Evolutionary conservation across 768 basidiomycete genomes (phyloP).

Genomic region (Mycena vitilis): DNA sequence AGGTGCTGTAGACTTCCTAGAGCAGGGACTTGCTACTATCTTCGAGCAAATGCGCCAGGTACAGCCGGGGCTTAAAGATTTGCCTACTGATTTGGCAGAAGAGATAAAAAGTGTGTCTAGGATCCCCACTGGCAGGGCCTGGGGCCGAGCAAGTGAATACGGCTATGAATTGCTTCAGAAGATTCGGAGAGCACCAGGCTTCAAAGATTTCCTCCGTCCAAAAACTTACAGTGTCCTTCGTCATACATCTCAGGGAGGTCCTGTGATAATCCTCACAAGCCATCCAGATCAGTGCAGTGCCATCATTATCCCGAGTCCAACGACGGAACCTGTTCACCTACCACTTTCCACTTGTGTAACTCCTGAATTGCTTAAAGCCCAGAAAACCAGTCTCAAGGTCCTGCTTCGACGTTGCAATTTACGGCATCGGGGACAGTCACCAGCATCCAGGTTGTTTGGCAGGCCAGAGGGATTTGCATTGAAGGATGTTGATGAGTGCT

Average conservation of each 20-base stretch:
- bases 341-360: background rate
- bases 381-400: background rate
- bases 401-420: background rate
- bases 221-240: background rate
- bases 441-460: background rate
- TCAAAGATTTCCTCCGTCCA: background rate
- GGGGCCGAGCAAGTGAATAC: too few relatives aligned
- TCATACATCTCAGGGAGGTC: background rate
- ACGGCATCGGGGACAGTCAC: background rate
- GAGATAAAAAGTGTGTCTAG: too few relatives aligned
- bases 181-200: background rate
- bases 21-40: too few relatives aligned
- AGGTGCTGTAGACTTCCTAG: too few relatives aligned
- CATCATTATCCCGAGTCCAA: background rate
- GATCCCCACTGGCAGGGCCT: too few relatives aligned
- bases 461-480: background rate
- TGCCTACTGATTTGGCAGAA: too few relatives aligned
- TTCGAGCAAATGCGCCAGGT: too few relatives aligned
- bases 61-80: too few relatives aligned
- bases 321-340: background rate
- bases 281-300: background rate
- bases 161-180: background rate
- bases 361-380: background rate
- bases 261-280: background rate
- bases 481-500: background rate